Evolutionary conservation across 1,284 basidiomycete species (phyloP).

Genomic region (Schizopora paradoxa): DNA sequence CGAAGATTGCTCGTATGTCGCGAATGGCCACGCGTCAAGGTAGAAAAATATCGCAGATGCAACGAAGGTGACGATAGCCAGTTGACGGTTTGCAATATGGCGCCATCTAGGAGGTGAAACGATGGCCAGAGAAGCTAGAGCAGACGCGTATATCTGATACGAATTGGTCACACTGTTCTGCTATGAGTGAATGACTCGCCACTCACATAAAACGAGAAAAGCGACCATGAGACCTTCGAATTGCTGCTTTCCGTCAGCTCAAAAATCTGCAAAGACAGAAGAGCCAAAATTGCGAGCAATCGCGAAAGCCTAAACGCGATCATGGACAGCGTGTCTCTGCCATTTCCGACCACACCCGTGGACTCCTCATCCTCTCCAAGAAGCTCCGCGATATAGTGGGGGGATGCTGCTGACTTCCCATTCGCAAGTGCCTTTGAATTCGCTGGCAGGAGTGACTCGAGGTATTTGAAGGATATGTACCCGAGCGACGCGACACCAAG

Average conservation of each 20-base stretch:
- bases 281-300: conserved; percentile 3
- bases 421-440: background rate
- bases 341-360: background rate
- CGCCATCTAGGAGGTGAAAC: conserved; percentile 17
- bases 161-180: background rate
- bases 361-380: background rate
- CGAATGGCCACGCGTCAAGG: conserved; percentile 46
- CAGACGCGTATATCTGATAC: conserved; percentile 20
- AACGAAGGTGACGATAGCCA: conserved; percentile 32
- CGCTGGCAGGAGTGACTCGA: background rate
- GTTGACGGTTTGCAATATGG: conserved; percentile 20
- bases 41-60: conserved; percentile 41
- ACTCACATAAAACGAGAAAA: conserved; percentile 10
- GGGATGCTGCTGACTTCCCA: no score
- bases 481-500: conserved; percentile 7
- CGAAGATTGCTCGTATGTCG: conserved; percentile 37
- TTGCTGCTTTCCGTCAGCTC: background rate
- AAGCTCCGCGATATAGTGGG: background rate
- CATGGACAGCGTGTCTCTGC: conserved; percentile 1
- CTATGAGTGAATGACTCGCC: background rate
- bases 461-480: background rate
- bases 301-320: conserved; percentile 8
- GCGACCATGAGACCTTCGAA: background rate
- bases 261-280: conserved; percentile 10
- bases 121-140: conserved; percentile 18